Conservation (phyloP, 2,329 filamentous ascomycete genomes). For the Colletotrichum godetiae region DNA sequence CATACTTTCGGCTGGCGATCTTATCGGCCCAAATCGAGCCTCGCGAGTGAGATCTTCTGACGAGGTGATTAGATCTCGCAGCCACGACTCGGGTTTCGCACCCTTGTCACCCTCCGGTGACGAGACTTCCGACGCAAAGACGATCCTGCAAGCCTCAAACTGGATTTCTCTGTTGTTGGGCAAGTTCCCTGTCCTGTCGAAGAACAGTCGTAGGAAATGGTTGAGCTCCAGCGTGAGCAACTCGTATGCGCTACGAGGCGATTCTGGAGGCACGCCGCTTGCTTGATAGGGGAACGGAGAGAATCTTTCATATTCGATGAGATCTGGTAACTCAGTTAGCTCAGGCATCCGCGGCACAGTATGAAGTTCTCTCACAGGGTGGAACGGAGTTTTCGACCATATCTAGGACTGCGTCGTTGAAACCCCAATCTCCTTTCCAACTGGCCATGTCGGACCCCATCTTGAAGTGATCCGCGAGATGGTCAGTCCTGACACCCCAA, state of each 20-base stretch:
- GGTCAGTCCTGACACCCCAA: slow-evolving; percentile 48
- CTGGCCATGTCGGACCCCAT: slow-evolving; percentile 50
- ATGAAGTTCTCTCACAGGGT: slow-evolving; percentile 40
- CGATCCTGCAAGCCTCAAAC: slow-evolving; percentile 41
- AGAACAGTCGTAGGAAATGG: slow-evolving; percentile 40
- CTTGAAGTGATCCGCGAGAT: slow-evolving; percentile 53
- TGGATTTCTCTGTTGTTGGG: slow-evolving; percentile 40
- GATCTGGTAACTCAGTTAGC: neutral
- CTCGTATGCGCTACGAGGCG: slow-evolving; percentile 45
- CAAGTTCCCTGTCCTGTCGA: slow-evolving; percentile 36
- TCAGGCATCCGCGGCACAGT: neutral
- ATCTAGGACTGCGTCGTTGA: slow-evolving; percentile 47
- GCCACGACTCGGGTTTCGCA: slow-evolving; percentile 34
- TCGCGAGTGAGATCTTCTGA: slow-evolving; percentile 23
- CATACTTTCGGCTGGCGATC: slow-evolving; percentile 38
- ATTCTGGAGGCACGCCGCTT: slow-evolving; percentile 30
- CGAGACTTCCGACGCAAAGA: slow-evolving; percentile 41
- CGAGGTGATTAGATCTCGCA: slow-evolving; percentile 40
- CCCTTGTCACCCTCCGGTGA: neutral
- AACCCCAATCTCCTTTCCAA: slow-evolving; percentile 54
- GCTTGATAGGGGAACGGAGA: slow-evolving; percentile 28
- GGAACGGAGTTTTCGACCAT: slow-evolving; percentile 52
- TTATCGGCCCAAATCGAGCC: slow-evolving; percentile 41
- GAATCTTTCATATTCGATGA: slow-evolving; percentile 31
- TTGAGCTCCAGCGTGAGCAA: slow-evolving; percentile 48